Conservation (phyloP, 495 filamentous ascomycete species). For the Chaetomium fimeti region DNA sequence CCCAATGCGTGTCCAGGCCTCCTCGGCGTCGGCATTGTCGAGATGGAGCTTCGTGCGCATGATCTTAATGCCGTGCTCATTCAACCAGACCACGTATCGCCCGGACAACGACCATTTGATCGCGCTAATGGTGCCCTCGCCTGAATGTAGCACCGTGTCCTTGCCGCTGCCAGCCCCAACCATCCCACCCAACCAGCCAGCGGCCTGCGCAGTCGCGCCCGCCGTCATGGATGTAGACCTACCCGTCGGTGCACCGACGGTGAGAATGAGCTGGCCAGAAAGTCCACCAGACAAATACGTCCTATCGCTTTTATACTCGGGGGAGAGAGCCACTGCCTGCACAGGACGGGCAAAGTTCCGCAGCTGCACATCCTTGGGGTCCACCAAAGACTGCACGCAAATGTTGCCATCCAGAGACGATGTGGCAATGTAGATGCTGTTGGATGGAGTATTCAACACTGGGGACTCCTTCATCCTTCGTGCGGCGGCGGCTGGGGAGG, state of each 20-base stretch:
- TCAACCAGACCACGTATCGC: slow-evolving; percentile 89
- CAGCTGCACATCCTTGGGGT: slow-evolving; percentile 72
- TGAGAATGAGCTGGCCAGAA: slow-evolving; percentile 87
- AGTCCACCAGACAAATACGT: slow-evolving; percentile 87
- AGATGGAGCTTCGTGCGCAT: slow-evolving; percentile 88
- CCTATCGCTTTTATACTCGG: slow-evolving; percentile 84
- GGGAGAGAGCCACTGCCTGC: slow-evolving; percentile 84
- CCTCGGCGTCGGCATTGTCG: slow-evolving; percentile 70
- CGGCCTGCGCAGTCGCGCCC: slow-evolving; percentile 71
- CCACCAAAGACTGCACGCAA: slow-evolving; percentile 77
- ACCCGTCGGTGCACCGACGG: slow-evolving; percentile 73
- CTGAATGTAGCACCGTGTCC: slow-evolving; percentile 85
- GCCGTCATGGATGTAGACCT: slow-evolving; percentile 77
- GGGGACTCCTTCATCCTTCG: slow-evolving; percentile 48
- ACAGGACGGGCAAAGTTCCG: slow-evolving; percentile 93
- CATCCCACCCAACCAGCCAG: slow-evolving; percentile 86
- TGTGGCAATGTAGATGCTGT: slow-evolving; percentile 86
- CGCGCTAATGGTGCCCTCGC: slow-evolving; percentile 84
- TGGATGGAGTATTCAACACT: slow-evolving; percentile 70
- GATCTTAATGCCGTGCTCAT: slow-evolving; percentile 94
- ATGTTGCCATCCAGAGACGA: slow-evolving; percentile 95
- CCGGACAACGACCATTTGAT: slow-evolving; percentile 93
- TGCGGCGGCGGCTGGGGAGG: slow-evolving; percentile 52
- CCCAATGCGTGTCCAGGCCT: slow-evolving; percentile 93
- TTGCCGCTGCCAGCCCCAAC: slow-evolving; percentile 77